Evolutionary conservation across 2,329 filamentous ascomycete genomes (phyloP), one percentile per base, ranked within the genome.

Genomic region (Anthostomella pinea): DNA sequence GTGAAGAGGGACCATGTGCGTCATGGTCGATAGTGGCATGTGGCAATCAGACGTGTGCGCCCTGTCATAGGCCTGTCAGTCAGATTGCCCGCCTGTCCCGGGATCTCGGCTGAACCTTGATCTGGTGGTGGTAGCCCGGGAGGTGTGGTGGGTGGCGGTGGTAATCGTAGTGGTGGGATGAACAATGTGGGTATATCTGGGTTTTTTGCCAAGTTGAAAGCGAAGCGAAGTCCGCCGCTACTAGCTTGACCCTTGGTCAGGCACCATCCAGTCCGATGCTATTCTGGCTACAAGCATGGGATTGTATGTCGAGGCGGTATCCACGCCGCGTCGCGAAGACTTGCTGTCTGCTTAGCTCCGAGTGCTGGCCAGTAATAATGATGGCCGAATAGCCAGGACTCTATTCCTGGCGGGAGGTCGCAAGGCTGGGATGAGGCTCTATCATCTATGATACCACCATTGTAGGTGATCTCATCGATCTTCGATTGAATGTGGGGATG

Each of bases 401-500:
- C n/a, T n/a, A n/a, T n/a, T n/a, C n/a, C n/a, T n/a, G n/a, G n/a
- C n/a, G n/a, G n/a, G n/a, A n/a, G n/a, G n/a, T n/a, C n/a, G n/a
- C n/a, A 41, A 31, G 32, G 30, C 23, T 21, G 25, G 35, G 36
- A 35, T 42, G 48, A 44, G 49, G 39, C 41, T 48, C 32, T 32
- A 41, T 38, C 14, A 28, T 36, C 30, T 43, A 51, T 52, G 49
- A 53, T 54, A 43, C 52, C 53, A 54, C 43, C 38, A 38, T 38
- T 38, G 22, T 52, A 53, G 53, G 45, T 48, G 49, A 53, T 52
- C 51, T 44, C 39, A 47, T 30, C 41, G 43, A 54, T 57, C 54
- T 39, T 47, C 37, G 46, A 41, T 36, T 15, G 28, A 26, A 48
- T 46, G 49, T 54, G 52, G 49, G 30, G 51, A 49, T 27, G 28